Base-by-base conservation (phyloP, 306 rosid genomes). In the Sesbania bispinosa region DNA sequence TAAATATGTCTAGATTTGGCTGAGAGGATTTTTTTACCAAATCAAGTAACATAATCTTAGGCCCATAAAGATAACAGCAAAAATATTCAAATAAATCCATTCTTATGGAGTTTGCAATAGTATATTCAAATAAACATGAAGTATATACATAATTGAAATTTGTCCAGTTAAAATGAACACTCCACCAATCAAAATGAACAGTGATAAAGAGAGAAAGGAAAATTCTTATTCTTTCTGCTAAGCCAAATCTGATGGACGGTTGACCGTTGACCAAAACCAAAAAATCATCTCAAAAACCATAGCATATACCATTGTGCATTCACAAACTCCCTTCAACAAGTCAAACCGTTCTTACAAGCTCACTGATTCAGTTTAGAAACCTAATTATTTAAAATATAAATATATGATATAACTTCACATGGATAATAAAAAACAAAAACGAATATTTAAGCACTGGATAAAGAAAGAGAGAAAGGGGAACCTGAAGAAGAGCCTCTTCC, bases 401-500 rank as follows among this genome's bases (percentile, higher is more conserved):
- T n/a, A n/a, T 48, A 48, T 27, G 26, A 3, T 47, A 47, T 7
- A 18, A 47, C 36, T 27, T 27, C 3, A 4, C 4, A 27, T 1
- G 30, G 4, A 27, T 27, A 2, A 2, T 27, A 27, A 27, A 27
- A 27, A 27, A 4, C 30, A 4, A 27, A 27, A 27, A 27, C 4
- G 30, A 27, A 27, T n/a, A n/a, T n/a, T n/a, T 4, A 2, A 27
- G 30, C 30, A 27, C 30, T 1, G 62, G 30, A 19, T 11, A 2
- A n/a, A 52, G 57, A 21, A 38, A 14, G 38, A 8, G 14, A 63
- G 20, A 27, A n/a, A 10, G n/a, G n/a, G n/a, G 41, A 61, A 32
- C 88, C 87, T 74, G 88, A 50, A 59, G 54, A 52, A 67, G 81
- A 72, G 41, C 32, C 43, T 83, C 53, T 67, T 83, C 79, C 35